Evolutionary conservation across 2,329 filamentous ascomycete species (phyloP).

Genomic region (Colletotrichum tabaci): DNA sequence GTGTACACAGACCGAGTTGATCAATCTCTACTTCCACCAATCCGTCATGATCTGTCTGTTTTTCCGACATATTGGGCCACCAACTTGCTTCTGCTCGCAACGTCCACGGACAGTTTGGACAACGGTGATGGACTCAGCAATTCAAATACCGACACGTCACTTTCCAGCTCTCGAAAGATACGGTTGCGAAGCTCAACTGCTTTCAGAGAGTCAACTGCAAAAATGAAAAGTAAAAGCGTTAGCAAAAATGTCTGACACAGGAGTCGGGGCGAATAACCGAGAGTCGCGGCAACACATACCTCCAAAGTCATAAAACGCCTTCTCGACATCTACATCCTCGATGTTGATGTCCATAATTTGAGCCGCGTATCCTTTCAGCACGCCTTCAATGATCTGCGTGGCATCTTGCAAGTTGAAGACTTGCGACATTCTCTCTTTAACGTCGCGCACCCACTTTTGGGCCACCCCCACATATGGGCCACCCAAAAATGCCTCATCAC

Average conservation of each 20-base stretch:
- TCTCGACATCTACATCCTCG: slow-evolving; percentile 18
- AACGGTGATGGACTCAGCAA: slow-evolving; percentile 29
- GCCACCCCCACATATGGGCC: too few species aligned
- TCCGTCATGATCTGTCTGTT: too few species aligned
- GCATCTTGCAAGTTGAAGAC: slow-evolving; percentile 4
- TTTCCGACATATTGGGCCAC: too few species aligned
- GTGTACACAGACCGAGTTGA: too few species aligned
- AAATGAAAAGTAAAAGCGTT: neutral
- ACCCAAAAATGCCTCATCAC: too few species aligned
- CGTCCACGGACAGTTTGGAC: slow-evolving; percentile 6
- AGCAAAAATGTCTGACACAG: neutral
- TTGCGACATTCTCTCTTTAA: slow-evolving; percentile 1
- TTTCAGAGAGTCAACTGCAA: slow-evolving; percentile 19
- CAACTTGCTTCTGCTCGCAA: slow-evolving; percentile 17
- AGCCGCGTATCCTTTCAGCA: slow-evolving; percentile 5
- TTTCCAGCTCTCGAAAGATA: slow-evolving; percentile 21
- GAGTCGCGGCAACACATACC: neutral
- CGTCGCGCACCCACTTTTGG: too few species aligned
- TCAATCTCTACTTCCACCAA: too few species aligned
- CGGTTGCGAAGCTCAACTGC: slow-evolving; percentile 31
- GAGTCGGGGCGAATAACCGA: too few species aligned
- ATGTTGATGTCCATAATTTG: slow-evolving; percentile 15
- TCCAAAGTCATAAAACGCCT: slow-evolving; percentile 35
- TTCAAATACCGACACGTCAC: slow-evolving; percentile 30
- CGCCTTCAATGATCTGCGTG: neutral